Evolutionary conservation across 2,329 filamentous ascomycete genomes (phyloP).

Genomic region (Monosporascus cannonballus): DNA sequence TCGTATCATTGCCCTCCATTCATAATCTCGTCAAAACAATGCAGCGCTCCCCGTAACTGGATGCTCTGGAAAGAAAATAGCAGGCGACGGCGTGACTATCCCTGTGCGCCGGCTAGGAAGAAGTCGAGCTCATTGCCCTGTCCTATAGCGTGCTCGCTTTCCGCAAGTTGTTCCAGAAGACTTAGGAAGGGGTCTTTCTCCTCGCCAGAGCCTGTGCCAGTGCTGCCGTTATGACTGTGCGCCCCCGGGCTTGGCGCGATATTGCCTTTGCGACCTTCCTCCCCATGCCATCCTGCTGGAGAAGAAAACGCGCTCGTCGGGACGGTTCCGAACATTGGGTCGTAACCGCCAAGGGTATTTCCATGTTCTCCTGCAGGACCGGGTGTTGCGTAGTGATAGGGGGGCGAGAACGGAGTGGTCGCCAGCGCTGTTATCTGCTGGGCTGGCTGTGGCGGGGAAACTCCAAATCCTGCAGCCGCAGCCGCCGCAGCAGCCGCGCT

Average conservation of each 20-base stretch:
- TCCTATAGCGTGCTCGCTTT: constrained; percentile 67
- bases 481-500: constrained; percentile 30
- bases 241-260: constrained; percentile 38
- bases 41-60: too few species aligned
- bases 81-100: constrained; percentile 5
- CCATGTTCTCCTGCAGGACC: constrained; percentile 25
- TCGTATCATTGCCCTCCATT: too few species aligned
- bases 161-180: constrained; percentile 73
- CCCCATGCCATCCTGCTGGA: constrained; percentile 44
- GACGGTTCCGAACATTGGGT: constrained; percentile 54
- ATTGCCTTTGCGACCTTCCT: constrained; percentile 32
- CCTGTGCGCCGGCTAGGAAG: constrained; percentile 46
- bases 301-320: constrained; percentile 49
- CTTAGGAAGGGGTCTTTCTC: constrained; percentile 80
- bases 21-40: too few species aligned
- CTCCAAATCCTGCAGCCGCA: constrained; percentile 31
- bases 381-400: constrained; percentile 35
- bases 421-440: constrained; percentile 26
- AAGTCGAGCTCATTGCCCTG: constrained; percentile 73
- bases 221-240: constrained; percentile 44
- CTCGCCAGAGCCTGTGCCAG: constrained; percentile 42
- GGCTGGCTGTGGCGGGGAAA: constrained; percentile 21
- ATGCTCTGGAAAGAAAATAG: neutral
- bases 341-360: constrained; percentile 34
- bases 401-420: constrained; percentile 33